Percentiles rank a stretch among this genome's conserved stretches.
Conservation (phyloP, 139 green algal genomes). For the Haematococcus lacustris region DNA sequence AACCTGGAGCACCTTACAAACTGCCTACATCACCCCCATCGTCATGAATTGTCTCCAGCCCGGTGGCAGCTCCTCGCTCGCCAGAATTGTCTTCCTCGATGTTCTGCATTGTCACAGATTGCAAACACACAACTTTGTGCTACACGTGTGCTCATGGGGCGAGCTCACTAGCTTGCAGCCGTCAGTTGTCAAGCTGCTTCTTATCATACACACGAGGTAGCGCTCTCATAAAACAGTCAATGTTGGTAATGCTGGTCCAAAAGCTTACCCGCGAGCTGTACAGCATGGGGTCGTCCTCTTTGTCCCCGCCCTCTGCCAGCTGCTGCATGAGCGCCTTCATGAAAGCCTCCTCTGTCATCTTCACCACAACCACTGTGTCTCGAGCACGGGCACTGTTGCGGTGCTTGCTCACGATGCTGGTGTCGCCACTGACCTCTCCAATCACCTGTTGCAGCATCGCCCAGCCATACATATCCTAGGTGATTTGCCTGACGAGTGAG, state of each 20-base stretch:
- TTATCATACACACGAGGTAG: too few species aligned
- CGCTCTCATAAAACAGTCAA: too few species aligned
- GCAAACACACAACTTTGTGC: too few species aligned
- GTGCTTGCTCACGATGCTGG: not conserved
- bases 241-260: too few species aligned
- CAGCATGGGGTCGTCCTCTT: not conserved
- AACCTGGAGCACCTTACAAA: too few species aligned
- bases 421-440: constrained; percentile 22
- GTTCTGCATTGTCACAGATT: too few species aligned
- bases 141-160: too few species aligned
- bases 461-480: not conserved
- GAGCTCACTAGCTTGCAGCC: not conserved
- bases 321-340: constrained; percentile 24
- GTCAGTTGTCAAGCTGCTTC: not conserved
- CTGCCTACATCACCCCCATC: too few species aligned
- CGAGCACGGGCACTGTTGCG: constrained; percentile 11
- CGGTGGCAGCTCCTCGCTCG: too few species aligned
- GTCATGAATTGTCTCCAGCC: too few species aligned
- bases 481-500: not conserved
- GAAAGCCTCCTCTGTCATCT: constrained; percentile 33
- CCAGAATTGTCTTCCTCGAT: too few species aligned
- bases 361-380: constrained; percentile 17
- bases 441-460: constrained; percentile 4
- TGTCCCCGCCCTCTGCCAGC: not conserved
- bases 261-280: not conserved